Conservation (phyloP, 169 alveolate genomes). For the Cryptosporidium viatorum region DNA sequence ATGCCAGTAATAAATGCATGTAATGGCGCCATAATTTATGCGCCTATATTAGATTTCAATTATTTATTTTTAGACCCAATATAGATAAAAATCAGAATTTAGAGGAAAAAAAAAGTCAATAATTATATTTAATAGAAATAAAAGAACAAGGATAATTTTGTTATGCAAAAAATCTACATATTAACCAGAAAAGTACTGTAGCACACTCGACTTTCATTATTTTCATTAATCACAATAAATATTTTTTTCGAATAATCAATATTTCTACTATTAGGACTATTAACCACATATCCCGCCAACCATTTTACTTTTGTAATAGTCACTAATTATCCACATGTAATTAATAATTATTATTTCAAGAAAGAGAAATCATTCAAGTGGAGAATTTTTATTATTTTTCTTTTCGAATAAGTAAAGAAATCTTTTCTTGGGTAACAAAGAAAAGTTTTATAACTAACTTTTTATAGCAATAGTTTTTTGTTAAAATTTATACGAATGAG, state of each 20-base stretch:
- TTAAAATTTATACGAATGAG: neutral
- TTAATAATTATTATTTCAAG: neutral
- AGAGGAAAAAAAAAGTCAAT: neutral
- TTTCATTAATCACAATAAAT: neutral
- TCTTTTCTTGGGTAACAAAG: neutral
- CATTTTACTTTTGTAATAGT: neutral
- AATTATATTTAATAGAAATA: neutral
- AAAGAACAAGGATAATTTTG: neutral
- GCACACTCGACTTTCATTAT: neutral
- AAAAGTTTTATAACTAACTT: neutral
- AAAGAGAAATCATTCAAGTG: neutral
- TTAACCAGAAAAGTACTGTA: too few relatives aligned
- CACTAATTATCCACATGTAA: constrained; percentile 33
- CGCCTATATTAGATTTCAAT: constrained; percentile 4
- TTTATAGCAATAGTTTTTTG: neutral
- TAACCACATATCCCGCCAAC: neutral
- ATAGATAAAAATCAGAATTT: neutral
- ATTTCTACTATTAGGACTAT: neutral
- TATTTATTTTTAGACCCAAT: neutral
- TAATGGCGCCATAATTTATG: constrained; percentile 24
- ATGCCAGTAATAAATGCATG: constrained; percentile 66
- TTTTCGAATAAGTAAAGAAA: neutral
- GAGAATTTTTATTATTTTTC: too few relatives aligned
- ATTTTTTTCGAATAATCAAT: neutral
- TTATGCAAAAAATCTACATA: too few relatives aligned